phyloP scores from a whole-genome alignment of 1,284 basidiomycete genomes.

The Entoloma clypeatum region DNA sequence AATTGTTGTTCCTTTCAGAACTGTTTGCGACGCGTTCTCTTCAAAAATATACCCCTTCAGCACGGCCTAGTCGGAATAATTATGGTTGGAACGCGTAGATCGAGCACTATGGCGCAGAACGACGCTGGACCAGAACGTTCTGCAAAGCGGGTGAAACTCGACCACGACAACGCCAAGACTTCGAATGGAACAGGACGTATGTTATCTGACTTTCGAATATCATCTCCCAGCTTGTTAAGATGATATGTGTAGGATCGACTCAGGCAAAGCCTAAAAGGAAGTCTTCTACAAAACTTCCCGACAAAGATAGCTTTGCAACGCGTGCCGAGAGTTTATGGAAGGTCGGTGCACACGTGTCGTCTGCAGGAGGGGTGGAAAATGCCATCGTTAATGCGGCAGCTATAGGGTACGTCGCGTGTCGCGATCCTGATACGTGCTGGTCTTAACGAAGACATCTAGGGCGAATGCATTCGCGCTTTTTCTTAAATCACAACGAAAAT shows the following conservation, averaged over 20 bases:
- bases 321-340: constrained; percentile 50
- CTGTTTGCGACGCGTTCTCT: constrained; percentile 3
- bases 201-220: neutral
- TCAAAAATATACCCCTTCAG: neutral
- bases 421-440: neutral
- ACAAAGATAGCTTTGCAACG: constrained; percentile 21
- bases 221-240: too few relatives aligned
- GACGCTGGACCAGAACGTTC: constrained; percentile 2
- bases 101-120: constrained; percentile 4
- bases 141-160: constrained; percentile 12
- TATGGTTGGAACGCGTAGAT: constrained; percentile 15
- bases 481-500: constrained; percentile 79
- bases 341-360: constrained; percentile 81
- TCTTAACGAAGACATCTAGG: too few relatives aligned
- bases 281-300: constrained; percentile 8
- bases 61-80: neutral
- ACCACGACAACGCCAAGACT: neutral
- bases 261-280: constrained; percentile 13
- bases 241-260: neutral
- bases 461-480: constrained; percentile 84
- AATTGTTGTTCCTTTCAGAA: too few relatives aligned
- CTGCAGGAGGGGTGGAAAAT: constrained; percentile 77
- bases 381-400: constrained; percentile 65
- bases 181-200: neutral
- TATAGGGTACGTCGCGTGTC: constrained; percentile 51